Base-by-base conservation (phyloP, 2,329 filamentous ascomycete species). In the Blastomyces emzantsi region DNA sequence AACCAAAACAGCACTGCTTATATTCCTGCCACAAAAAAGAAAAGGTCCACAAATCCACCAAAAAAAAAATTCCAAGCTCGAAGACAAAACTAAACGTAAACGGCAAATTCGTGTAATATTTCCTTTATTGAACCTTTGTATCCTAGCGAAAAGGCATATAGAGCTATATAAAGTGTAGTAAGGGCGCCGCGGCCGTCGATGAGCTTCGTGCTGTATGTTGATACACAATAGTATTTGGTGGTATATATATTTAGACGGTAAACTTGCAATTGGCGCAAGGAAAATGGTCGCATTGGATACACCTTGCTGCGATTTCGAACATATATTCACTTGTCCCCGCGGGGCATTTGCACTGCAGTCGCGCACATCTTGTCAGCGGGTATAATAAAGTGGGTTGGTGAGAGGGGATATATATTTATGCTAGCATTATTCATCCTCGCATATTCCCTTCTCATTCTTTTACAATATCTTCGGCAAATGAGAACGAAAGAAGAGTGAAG, bases 241-340 rank as follows among this genome's bases (percentile, higher is more conserved):
- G 33, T 39, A 22, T 25, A 36, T 17, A 11, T 13, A 13, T 39
- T 5, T n/a, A 28, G 28, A 15, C n/a, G 43, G 55, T 11, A 8
- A 39, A 28, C 19, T 22, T 63, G 39, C 65, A 66, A 47, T 47
- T 15, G 33, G 7, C 9, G 41, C 65, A 66, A 45, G 65, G 65
- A 33, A 22, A 17, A 62, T 66, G 65, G n/a, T 59, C 33, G 56
- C 65, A 66, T n/a, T 54, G 19, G 25, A 62, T 60, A 52, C 65
- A 66, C n/a, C 30, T 22, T 7, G 6, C 56, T 33, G 22, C 58
- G 58, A 17, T 1, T 63, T 43, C 11, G 39, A 60, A 60, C 58
- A 64, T 49, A 61, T 64, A 51, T 28, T 62, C 36, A 41, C 55
- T 58, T 28, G 36, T 58, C 17, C 55, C 36, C n/a, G 36, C 19